Base-by-base conservation (phyloP, 208 protist species). In the Acanthamoeba lenticulata region DNA sequence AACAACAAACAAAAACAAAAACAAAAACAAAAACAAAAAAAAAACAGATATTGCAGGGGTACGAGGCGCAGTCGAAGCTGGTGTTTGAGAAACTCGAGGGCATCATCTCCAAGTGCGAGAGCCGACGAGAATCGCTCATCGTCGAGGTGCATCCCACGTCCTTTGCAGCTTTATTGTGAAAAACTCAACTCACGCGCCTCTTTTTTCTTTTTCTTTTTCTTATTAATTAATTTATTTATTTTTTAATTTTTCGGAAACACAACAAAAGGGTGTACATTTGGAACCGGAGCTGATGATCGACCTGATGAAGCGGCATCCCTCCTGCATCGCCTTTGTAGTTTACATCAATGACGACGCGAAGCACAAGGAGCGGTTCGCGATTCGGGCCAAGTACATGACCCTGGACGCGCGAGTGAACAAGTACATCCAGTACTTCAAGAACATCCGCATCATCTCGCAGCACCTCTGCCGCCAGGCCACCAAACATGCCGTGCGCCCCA, bases 371-470 rank as follows among this genome's bases (percentile, higher is more conserved):
- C 95, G 98, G 21, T 98, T 99, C 94, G 97, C 96, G 55, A 96
- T 98, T 45, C 97, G 98, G 45, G 95, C 97, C 29, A 98, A 98
- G 40, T 98, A 97, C 94, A 98, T 99, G 98, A 97, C 97, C 1
- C 94, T 99, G 9, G 96, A 97, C 49, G 96, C 98, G 3, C 60
- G 95, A 17, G 93, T 95, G 36, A 98, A 98, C 95, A 98, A 97
- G 79, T 99, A 99, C 93, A 96, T 98, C 34, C 94, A 95, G 88
- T 96, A 98, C 90, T 98, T 99, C 94, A 91, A 95, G 3, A 96
- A 97, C 89, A 99, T 99, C 77, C 96, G 98, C 29, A 60, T 94
- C 36, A 99, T 99, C 92, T 98, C 98, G 92, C 52, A 95, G 42
- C 93, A 98, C 92, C 94, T 98, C 52, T 95, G 94, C 88, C 79